Percentiles rank a stretch among this genome's conserved stretches.
Evolutionary conservation across 2,329 filamentous ascomycete species (phyloP).

Genomic region (Blastomyces silverae): DNA sequence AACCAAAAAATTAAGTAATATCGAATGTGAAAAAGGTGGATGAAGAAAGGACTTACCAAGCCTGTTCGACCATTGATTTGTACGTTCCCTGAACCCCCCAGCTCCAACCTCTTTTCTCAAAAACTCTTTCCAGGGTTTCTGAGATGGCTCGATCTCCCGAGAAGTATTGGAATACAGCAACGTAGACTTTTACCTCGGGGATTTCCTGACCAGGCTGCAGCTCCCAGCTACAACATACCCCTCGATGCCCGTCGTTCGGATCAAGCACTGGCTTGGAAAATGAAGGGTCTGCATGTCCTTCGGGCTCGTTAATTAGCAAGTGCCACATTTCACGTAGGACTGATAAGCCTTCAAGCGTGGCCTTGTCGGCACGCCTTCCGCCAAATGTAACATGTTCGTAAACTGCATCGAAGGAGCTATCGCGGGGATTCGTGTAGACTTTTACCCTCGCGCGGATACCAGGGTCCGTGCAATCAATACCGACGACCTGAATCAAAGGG

Average conservation of each 20-base stretch:
- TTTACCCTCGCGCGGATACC: slow-evolving; percentile 4
- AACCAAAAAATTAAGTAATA: background rate
- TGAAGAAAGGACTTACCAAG: background rate
- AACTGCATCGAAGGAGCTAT: slow-evolving; percentile 2
- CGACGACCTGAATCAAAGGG: background rate
- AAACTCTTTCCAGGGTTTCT: background rate
- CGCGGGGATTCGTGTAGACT: slow-evolving; percentile 4
- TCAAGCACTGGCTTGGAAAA: background rate
- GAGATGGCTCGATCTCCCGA: background rate
- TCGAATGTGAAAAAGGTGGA: background rate
- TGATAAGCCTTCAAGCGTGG: slow-evolving; percentile 6
- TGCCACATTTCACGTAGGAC: slow-evolving; percentile 7
- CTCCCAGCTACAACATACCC: slow-evolving; percentile 8
- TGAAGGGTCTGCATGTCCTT: background rate
- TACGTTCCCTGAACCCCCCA: background rate
- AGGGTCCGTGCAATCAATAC: slow-evolving; percentile 8
- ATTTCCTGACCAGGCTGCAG: slow-evolving; percentile 1
- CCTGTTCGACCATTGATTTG: background rate
- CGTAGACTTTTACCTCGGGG: slow-evolving; percentile 7
- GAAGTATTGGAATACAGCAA: slow-evolving; percentile 7
- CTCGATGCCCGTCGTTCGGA: slow-evolving; percentile 1
- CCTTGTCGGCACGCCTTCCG: slow-evolving; percentile 1
- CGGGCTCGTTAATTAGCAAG: slow-evolving; percentile 1
- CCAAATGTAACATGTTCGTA: slow-evolving; percentile 10
- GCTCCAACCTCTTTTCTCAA: background rate